Conservation (phyloP, 2,329 filamentous ascomycete genomes). For the Penicillium frequentans region DNA sequence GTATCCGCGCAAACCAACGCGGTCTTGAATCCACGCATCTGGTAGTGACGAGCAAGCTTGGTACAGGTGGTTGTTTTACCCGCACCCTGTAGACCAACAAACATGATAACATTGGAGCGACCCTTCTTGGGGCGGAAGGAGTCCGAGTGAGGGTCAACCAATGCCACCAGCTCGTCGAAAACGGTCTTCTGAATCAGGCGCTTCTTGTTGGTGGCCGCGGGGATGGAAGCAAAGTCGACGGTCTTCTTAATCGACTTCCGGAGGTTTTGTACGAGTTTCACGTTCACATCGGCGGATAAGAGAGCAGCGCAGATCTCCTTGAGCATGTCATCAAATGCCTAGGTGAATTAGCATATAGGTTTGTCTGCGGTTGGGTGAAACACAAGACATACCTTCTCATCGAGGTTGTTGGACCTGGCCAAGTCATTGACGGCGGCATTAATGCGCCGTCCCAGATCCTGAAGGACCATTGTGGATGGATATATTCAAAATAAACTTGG, state of each 20-base stretch:
- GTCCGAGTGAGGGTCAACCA: slow-evolving; percentile 93
- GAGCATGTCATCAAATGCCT: slow-evolving; percentile 97
- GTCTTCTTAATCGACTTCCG: slow-evolving; percentile 87
- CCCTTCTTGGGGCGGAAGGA: slow-evolving; percentile 97
- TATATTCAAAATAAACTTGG: slow-evolving; percentile 6
- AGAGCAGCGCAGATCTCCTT: slow-evolving; percentile 97
- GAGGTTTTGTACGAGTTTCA: slow-evolving; percentile 84
- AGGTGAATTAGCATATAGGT: slow-evolving; percentile 8
- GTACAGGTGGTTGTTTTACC: slow-evolving; percentile 99
- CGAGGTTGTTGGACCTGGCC: slow-evolving; percentile 86
- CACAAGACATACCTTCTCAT: slow-evolving; percentile 73
- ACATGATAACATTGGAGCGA: slow-evolving; percentile 97
- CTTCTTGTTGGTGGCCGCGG: slow-evolving; percentile 94
- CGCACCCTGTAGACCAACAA: slow-evolving; percentile 94
- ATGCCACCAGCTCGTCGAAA: slow-evolving; percentile 92
- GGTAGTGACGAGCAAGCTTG: slow-evolving; percentile 92
- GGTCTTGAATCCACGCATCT: slow-evolving; percentile 86
- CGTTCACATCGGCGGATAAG: slow-evolving; percentile 95
- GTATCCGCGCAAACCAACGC: slow-evolving; percentile 97
- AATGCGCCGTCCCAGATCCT: slow-evolving; percentile 97
- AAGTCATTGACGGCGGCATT: slow-evolving; percentile 94
- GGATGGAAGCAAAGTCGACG: slow-evolving; percentile 94
- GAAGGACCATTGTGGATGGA: slow-evolving; percentile 77
- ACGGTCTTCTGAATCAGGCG: slow-evolving; percentile 96
- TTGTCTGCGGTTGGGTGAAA: neutral